Percentiles rank a stretch among this genome's conserved stretches.
Conservation (phyloP, 163 green algal genomes). For the Chlamydomonas reinhardtii region DNA sequence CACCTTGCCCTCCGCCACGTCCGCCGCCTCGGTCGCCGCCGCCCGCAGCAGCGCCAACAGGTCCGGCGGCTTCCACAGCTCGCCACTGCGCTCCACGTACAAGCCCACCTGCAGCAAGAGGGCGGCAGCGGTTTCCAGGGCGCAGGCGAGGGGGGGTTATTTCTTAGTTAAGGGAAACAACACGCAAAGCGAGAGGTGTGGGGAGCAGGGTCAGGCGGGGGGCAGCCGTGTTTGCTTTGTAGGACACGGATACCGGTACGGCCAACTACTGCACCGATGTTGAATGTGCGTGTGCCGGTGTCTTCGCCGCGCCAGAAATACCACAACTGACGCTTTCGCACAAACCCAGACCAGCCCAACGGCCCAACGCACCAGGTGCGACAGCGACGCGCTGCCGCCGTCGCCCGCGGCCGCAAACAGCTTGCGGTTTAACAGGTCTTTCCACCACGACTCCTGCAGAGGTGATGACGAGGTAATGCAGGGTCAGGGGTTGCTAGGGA, state of each 20-base stretch:
- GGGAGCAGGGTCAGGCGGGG: too few species aligned
- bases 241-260: too few species aligned
- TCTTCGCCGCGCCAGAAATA: too few species aligned
- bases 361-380: constrained; percentile 78
- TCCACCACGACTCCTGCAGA: constrained; percentile 77
- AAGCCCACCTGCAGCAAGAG: constrained; percentile 74
- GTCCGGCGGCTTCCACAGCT: constrained; percentile 86
- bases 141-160: background rate
- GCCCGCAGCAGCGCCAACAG: constrained; percentile 78
- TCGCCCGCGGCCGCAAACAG: constrained; percentile 73
- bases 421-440: constrained; percentile 65
- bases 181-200: too few species aligned
- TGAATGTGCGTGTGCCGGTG: too few species aligned
- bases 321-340: too few species aligned
- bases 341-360: too few species aligned
- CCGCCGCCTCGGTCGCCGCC: constrained; percentile 62
- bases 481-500: background rate
- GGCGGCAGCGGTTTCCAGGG: background rate
- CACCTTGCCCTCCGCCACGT: constrained; percentile 70
- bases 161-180: too few species aligned
- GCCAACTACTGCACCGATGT: too few species aligned
- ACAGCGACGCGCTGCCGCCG: constrained; percentile 72
- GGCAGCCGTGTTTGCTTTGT: too few species aligned
- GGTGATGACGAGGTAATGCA: too few species aligned
- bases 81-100: constrained; percentile 88